Conservation (phyloP, 768 basidiomycete species). For the Rhodotorula taiwanensis region DNA sequence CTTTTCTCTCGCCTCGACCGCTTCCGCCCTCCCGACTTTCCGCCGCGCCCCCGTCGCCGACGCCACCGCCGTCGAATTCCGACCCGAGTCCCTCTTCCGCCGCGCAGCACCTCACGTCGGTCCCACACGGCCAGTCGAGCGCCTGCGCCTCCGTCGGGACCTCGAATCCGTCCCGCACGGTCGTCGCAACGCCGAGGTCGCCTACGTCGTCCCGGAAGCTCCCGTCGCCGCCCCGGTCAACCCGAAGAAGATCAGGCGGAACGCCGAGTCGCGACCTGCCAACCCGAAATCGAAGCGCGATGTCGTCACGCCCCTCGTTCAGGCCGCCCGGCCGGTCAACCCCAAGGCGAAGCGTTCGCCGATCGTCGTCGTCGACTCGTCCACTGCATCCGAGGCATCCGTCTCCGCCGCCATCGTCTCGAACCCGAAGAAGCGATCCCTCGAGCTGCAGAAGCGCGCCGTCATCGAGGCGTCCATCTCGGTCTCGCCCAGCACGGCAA, state of each 20-base stretch:
- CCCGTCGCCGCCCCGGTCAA: background rate
- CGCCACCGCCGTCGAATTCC: too few species aligned
- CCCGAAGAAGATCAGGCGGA: background rate
- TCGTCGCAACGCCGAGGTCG: constrained; percentile 3
- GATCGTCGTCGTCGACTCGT: constrained; percentile 14
- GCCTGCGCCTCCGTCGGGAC: constrained; percentile 30
- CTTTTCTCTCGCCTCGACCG: constrained; percentile 8
- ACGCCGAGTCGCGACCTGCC: background rate
- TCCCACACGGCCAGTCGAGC: constrained; percentile 27
- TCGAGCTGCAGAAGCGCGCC: constrained; percentile 21
- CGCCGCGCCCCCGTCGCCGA: background rate
- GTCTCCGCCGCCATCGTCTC: constrained; percentile 9
- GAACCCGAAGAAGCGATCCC: constrained; percentile 26
- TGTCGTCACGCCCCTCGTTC: background rate
- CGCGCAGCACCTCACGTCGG: constrained; percentile 27
- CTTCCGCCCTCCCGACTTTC: constrained; percentile 21
- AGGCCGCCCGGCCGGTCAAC: background rate
- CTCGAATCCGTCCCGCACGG: constrained; percentile 2
- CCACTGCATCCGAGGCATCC: constrained; percentile 1
- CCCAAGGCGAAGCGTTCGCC: constrained; percentile 15
- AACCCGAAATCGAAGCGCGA: constrained; percentile 24
- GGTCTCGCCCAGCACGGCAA: background rate
- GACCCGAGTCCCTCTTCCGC: constrained; percentile 29
- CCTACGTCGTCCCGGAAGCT: background rate
- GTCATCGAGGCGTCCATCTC: constrained; percentile 19